Evolutionary conservation across 805 yeast genomes (phyloP).

Genomic region (Kazachstania taianensis): DNA sequence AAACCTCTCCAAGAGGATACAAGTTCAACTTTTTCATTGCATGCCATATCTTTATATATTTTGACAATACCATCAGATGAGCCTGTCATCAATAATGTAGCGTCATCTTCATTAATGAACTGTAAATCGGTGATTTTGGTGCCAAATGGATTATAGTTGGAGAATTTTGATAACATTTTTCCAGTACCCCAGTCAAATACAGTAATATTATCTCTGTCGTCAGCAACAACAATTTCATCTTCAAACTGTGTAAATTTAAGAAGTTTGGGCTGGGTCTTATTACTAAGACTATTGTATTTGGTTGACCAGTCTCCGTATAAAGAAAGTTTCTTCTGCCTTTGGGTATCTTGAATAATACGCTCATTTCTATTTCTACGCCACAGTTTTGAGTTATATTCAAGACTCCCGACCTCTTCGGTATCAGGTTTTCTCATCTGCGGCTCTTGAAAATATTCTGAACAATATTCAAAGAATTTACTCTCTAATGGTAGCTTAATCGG

Average conservation of each 20-base stretch:
- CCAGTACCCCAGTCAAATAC: slow-evolving; percentile 81
- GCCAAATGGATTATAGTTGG: slow-evolving; percentile 78
- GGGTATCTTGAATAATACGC: slow-evolving; percentile 75
- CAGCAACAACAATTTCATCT: slow-evolving; percentile 65
- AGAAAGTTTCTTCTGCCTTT: slow-evolving; percentile 77
- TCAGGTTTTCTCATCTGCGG: slow-evolving; percentile 86
- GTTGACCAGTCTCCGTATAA: slow-evolving; percentile 80
- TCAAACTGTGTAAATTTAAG: slow-evolving; percentile 86
- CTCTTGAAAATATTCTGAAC: slow-evolving; percentile 87
- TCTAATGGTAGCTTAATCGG: slow-evolving; percentile 38
- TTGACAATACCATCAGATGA: slow-evolving; percentile 92
- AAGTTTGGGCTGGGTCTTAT: slow-evolving; percentile 69
- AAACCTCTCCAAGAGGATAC: slow-evolving; percentile 90
- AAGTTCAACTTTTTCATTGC: slow-evolving; percentile 43
- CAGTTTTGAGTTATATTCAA: slow-evolving; percentile 65
- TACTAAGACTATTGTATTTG: slow-evolving; percentile 47
- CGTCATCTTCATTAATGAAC: slow-evolving; percentile 85
- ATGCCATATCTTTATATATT: slow-evolving; percentile 68
- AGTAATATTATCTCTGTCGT: slow-evolving; percentile 72
- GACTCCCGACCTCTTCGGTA: slow-evolving; percentile 84
- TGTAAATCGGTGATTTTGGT: slow-evolving; percentile 81
- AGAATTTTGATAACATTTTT: slow-evolving; percentile 53
- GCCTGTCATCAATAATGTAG: slow-evolving; percentile 75
- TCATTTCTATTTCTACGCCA: slow-evolving; percentile 93
- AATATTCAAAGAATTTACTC: slow-evolving; percentile 61